These are phyloP conservation scores for Pholiota molesta DNA, from an alignment of 768 basidiomycete species.

Conservation along the genomic window DNA sequence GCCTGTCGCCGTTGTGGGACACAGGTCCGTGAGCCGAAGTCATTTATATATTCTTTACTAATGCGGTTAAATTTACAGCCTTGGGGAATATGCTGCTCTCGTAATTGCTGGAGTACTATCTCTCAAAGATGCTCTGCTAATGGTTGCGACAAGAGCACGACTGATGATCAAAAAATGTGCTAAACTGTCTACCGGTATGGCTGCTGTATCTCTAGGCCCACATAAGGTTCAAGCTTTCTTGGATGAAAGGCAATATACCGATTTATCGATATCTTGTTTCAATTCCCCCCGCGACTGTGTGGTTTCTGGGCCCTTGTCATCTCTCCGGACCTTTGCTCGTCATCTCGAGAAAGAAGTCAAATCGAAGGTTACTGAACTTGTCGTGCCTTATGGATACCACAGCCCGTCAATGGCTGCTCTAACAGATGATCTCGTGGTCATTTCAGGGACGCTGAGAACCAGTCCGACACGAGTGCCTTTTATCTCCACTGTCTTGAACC, in stretches of 20 bases:
- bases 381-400: conserved; percentile 68
- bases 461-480: conserved; percentile 58
- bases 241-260: conserved; percentile 33
- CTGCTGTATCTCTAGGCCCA: conserved; percentile 50
- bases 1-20: conserved; percentile 67
- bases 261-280: conserved; percentile 58
- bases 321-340: conserved; percentile 43
- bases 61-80: conserved; percentile 39
- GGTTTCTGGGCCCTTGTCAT: conserved; percentile 54
- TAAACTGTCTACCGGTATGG: conserved; percentile 56
- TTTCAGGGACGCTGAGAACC: conserved; percentile 41
- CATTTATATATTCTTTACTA: conserved; percentile 11
- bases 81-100: conserved; percentile 78
- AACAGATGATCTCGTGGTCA: conserved; percentile 45
- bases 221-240: conserved; percentile 38
- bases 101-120: conserved; percentile 62
- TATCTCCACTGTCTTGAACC: conserved; percentile 63
- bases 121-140: conserved; percentile 55
- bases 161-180: conserved; percentile 55
- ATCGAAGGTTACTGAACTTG: conserved; percentile 46
- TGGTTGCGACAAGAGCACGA: conserved; percentile 62
- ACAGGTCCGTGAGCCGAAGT: conserved; percentile 53
- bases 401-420: conserved; percentile 65
- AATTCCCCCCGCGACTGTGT: conserved; percentile 63
- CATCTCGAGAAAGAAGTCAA: conserved; percentile 37